Evolutionary conservation across 129 eudicot genomes (phyloP), one percentile per base, ranked within the genome.

Genomic region (sunflower (Helianthus annuus)): DNA sequence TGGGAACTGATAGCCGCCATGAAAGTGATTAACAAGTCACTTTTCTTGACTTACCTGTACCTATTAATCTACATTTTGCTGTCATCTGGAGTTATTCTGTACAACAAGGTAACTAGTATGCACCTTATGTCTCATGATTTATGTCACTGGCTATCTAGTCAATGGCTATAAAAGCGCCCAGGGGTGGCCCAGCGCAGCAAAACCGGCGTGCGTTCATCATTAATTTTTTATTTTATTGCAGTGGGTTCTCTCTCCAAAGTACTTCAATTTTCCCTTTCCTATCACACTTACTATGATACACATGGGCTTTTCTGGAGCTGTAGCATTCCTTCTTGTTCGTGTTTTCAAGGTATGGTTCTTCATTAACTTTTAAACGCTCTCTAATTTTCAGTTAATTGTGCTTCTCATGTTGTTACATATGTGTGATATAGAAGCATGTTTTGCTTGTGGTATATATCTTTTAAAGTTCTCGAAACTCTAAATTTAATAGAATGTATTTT

Each of bases 231-330:
- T 69, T 10, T 58, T 29, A 51, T 55, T 85, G 87, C 97, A 94
- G 99, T 94, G 99, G 99, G 99, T 94, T 81, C 99, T 94, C 82
- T 94, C 99, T 55, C 97, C 97, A 68, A 94, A 94, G 74, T 90
- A 94, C 78, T 94, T 94, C 85, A 94, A 86, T 77, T 94, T 94
- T 70, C 91, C 99, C 11, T 80, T 94, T 34, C 99, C 99, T 17
- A 90, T 94, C 71, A 94, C 99, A 49, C 97, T 94, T 60, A 94
- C 99, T 34, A 94, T 90, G 99, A 90, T 94, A 70, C 99, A 94
- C 75, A 94, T 94, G 99, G 96, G 97, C 42, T 94, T 94, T 80
- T 94, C 99, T 42, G 97, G 97, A 70, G 75, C 87, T 19, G 97
- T 90, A 53, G 91, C 97, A 17, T 94, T 94, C 83, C 71, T 88